These are phyloP conservation scores for Tephrocybe sp. DNA, from an alignment of 768 basidiomycete genomes.

Conservation along the genomic window DNA sequence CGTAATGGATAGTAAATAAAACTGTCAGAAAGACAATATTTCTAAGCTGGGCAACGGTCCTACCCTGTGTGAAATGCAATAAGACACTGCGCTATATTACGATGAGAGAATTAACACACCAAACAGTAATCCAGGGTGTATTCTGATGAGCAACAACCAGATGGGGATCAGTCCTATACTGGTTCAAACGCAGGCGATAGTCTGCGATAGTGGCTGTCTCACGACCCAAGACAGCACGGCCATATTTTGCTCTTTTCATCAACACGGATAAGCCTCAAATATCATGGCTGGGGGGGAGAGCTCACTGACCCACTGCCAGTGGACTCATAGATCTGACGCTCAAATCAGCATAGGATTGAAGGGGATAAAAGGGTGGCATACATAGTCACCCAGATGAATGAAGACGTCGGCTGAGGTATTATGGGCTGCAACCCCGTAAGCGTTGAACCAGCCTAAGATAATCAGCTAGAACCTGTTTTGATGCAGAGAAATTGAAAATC, in stretches of 20 bases:
- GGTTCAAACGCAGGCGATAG: slow-evolving; percentile 49
- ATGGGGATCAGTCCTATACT: slow-evolving; percentile 53
- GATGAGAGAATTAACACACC: slow-evolving; percentile 22
- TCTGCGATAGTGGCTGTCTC: slow-evolving; percentile 59
- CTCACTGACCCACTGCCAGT: slow-evolving; percentile 34
- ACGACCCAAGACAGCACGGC: slow-evolving; percentile 47
- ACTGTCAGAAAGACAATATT: neutral
- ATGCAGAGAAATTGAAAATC: slow-evolving; percentile 1
- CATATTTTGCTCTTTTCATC: slow-evolving; percentile 41
- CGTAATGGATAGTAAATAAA: neutral
- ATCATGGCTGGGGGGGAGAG: neutral
- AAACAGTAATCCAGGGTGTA: slow-evolving; percentile 55
- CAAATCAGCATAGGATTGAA: neutral
- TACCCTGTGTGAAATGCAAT: neutral
- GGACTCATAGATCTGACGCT: slow-evolving; percentile 46
- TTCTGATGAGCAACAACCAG: slow-evolving; percentile 47
- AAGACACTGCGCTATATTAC: neutral
- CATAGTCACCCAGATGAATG: slow-evolving; percentile 59
- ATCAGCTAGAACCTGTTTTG: too few species aligned
- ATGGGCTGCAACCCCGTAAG: slow-evolving; percentile 50
- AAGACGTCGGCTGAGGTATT: slow-evolving; percentile 47
- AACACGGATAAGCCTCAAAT: neutral
- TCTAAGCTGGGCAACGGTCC: neutral
- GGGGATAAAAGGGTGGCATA: neutral
- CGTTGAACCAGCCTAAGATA: slow-evolving; percentile 46